Evolutionary conservation across 2,329 filamentous ascomycete genomes (phyloP), one percentile per base, ranked within the genome.

Genomic region (Aspergillus aculeatus): DNA sequence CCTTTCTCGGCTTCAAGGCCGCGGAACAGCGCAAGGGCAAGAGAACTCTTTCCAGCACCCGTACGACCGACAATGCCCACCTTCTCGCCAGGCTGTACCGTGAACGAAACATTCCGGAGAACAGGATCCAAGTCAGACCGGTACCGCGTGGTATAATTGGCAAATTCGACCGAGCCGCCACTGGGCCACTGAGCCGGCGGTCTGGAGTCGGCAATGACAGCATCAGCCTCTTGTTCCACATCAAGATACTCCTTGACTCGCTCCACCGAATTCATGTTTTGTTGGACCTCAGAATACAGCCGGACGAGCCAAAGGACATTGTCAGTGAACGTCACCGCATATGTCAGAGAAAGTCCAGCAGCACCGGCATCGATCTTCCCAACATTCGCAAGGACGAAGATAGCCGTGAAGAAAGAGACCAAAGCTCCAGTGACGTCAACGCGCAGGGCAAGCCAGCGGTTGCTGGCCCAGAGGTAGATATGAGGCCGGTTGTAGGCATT

Each of bases 241-340:
- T 98, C 92, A 38, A 98, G 84, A 72, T 98, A 99, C 74, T 99
- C 95, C 80, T 96, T 96, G 72, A 99, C 89, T 71, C 95, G 91
- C 78, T 99, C 95, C 52, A 98, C 93, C 2, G 94, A 94, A 78
- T 99, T 99, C 95, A 99, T 98, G 78, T 97, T 98, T 77, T 99
- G 95, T 78, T 99, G 95, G 70, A 98, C 97, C 72, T 91, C 87
- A 0, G 93, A 89, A 74, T 99, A 99, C 14, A 97, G 83, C 50
- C 95, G 89, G 31, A 99, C 93, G 57, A 98, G 87, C 95, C 95
- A 99, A 19, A 99, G 80, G 6, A 99, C 90, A 66, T 96, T 98
- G 75, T 99, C 95, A 0, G 93, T 96, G 71, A 99, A 99, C 1
- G 91, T 94, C 67, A 99, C 91, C 16, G 95, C 95, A 71, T 99